Evolutionary conservation across 768 basidiomycete species (phyloP).

Genomic region (Atractiella rhizophila): DNA sequence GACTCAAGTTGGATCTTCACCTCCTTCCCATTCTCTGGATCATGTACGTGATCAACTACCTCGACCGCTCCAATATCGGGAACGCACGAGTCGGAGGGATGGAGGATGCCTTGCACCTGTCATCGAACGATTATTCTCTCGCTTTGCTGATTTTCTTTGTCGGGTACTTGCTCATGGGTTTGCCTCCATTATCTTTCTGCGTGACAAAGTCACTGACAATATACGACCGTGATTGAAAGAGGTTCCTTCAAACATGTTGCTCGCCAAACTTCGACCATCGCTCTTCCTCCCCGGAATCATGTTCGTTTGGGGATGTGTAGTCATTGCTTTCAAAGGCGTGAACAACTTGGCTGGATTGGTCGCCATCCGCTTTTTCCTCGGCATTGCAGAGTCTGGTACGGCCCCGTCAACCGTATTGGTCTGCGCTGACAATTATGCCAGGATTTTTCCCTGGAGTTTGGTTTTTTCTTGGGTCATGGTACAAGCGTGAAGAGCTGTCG

Average conservation of each 20-base stretch:
- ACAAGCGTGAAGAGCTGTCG: slow-evolving; percentile 56
- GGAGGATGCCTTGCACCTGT: slow-evolving; percentile 16
- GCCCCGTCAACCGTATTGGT: slow-evolving; percentile 33
- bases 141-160: slow-evolving; percentile 22
- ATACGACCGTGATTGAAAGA: too few relatives aligned
- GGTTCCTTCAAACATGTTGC: too few relatives aligned
- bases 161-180: slow-evolving; percentile 13
- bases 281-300: neutral
- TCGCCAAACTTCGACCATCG: neutral
- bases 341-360: neutral
- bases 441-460: slow-evolving; percentile 40
- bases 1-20: slow-evolving; percentile 19
- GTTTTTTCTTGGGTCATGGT: slow-evolving; percentile 32
- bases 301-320: too few relatives aligned
- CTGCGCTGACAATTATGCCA: slow-evolving; percentile 11
- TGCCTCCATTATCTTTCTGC: neutral
- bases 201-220: neutral
- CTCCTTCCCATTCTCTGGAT: slow-evolving; percentile 19
- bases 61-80: slow-evolving; percentile 12
- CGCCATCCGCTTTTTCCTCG: slow-evolving; percentile 32
- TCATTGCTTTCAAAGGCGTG: slow-evolving; percentile 1
- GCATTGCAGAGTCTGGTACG: slow-evolving; percentile 43
- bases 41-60: slow-evolving; percentile 17
- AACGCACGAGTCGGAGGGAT: slow-evolving; percentile 18
- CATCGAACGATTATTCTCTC: slow-evolving; percentile 19